phyloP scores from a whole-genome alignment of 2,329 filamentous ascomycete genomes.

The Xylaria sp. region DNA sequence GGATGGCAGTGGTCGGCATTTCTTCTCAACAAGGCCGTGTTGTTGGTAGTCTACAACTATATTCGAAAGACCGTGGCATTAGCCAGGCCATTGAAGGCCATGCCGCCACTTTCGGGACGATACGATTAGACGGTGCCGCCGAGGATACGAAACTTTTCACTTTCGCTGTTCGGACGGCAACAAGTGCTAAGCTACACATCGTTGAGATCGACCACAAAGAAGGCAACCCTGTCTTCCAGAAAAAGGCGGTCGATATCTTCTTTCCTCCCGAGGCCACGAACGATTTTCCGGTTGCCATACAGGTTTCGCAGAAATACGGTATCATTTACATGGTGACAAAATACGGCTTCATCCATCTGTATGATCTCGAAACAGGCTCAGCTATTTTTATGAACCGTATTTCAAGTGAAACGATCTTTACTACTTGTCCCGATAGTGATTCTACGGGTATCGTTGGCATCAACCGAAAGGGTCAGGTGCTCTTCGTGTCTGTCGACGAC shows the following conservation, averaged over 20 bases:
- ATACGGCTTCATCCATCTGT: constrained; percentile 98
- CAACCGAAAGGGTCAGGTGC: constrained; percentile 96
- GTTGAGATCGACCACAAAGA: constrained; percentile 96
- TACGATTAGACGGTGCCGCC: constrained; percentile 87
- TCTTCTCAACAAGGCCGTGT: constrained; percentile 93
- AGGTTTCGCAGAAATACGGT: constrained; percentile 96
- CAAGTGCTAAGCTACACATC: constrained; percentile 94
- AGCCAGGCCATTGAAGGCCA: constrained; percentile 99
- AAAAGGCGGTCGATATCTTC: constrained; percentile 97
- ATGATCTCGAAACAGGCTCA: constrained; percentile 94
- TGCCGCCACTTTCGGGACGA: constrained; percentile 90
- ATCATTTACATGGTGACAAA: constrained; percentile 98
- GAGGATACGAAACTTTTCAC: constrained; percentile 96
- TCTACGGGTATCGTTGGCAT: constrained; percentile 92
- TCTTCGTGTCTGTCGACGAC: constrained; percentile 94
- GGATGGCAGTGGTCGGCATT: constrained; percentile 98
- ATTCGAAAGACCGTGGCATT: constrained; percentile 94
- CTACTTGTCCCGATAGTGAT: constrained; percentile 83
- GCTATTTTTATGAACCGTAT: constrained; percentile 99
- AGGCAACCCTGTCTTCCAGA: constrained; percentile 87
- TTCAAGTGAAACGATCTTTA: constrained; percentile 98
- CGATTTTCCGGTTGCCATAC: constrained; percentile 98
- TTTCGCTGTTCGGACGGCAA: constrained; percentile 90
- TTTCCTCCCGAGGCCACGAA: constrained; percentile 96
- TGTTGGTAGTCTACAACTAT: constrained; percentile 95